phyloP scores from a whole-genome alignment of 495 filamentous ascomycete species.

The Penicillium maclennaniae region DNA sequence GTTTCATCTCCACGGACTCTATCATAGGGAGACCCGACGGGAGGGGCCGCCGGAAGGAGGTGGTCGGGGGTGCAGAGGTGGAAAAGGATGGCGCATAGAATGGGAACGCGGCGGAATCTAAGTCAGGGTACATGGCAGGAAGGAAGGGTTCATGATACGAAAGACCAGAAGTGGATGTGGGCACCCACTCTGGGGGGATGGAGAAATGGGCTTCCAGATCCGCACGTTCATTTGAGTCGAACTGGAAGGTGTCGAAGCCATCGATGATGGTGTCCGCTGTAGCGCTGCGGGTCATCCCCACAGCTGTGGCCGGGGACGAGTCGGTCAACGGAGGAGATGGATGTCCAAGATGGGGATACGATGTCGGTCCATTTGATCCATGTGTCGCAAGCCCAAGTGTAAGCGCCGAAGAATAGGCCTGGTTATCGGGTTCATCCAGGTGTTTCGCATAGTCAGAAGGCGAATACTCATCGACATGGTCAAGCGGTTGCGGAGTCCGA shows the following conservation, averaged over 20 bases:
- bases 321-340: slow-evolving; percentile 19
- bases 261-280: slow-evolving; percentile 44
- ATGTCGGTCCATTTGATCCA: slow-evolving; percentile 24
- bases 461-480: slow-evolving; percentile 42
- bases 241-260: slow-evolving; percentile 42
- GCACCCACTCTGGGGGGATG: slow-evolving; percentile 35
- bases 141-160: slow-evolving; percentile 29
- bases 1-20: slow-evolving; percentile 32
- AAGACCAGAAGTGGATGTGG: slow-evolving; percentile 26
- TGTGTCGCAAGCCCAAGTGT: slow-evolving; percentile 29
- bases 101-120: slow-evolving; percentile 27
- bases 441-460: slow-evolving; percentile 42
- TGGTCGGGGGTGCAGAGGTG: slow-evolving; percentile 33
- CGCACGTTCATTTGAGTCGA: slow-evolving; percentile 33
- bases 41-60: slow-evolving; percentile 19
- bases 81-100: slow-evolving; percentile 31
- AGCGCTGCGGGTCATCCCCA: slow-evolving; percentile 45
- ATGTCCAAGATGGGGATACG: slow-evolving; percentile 18
- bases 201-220: slow-evolving; percentile 31
- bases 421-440: slow-evolving; percentile 27
- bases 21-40: slow-evolving; percentile 13
- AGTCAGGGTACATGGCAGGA: slow-evolving; percentile 27
- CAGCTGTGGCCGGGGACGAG: slow-evolving; percentile 18
- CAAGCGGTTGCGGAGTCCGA: slow-evolving; percentile 27
- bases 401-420: slow-evolving; percentile 25